Base-by-base conservation (phyloP, 805 yeast genomes). In the Zygosaccharomyces bailii region DNA sequence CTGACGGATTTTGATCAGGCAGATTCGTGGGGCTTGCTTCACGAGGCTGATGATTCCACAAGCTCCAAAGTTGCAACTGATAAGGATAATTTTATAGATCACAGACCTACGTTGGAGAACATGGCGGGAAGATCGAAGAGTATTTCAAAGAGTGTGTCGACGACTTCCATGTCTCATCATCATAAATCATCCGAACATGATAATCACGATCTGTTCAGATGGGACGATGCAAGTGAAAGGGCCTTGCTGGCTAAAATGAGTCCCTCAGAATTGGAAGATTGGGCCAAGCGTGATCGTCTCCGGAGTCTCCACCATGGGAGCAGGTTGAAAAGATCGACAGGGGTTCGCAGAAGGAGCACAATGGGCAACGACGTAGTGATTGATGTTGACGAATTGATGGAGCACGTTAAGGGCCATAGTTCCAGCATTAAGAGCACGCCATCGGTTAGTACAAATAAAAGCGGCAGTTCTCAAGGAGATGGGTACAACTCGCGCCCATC, bases 401-500 rank as follows among this genome's bases (percentile, higher is more conserved):
- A 61, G 41, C 64, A 60, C 41, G 65, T 60, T 9, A 44, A 38
- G 20, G 47, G 33, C 21, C 39, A 23, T 18, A 34, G 36, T 11
- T 31, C 20, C 10, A 37, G 36, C 17, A 23, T 32, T 16, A 44
- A 39, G 29, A 29, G 40, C 18, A 39, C 44, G 21, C 37, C 45
- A 7, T 30, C 41, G n/a, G 38, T 34, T 25, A 8, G 46, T 43
- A 35, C 52, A 9, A 33, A 39, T 16, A 17, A 39, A 16, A 14
- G 40, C 8, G 34, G 33, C 5, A 44, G 44, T 17, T 49, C 52
- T 11, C 56, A 57, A 4, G 63, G 57, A 16, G 60, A 59, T 4
- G 67, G 64, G 39, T 63, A 67, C 32, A 66, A 67, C 29, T 71
- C 75, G 3, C 67, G 70, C 39, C 75, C 75, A 1, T 66, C 71